Evolutionary conservation across 2,329 filamentous ascomycete species (phyloP).

Genomic region (Metarhizium sp.): DNA sequence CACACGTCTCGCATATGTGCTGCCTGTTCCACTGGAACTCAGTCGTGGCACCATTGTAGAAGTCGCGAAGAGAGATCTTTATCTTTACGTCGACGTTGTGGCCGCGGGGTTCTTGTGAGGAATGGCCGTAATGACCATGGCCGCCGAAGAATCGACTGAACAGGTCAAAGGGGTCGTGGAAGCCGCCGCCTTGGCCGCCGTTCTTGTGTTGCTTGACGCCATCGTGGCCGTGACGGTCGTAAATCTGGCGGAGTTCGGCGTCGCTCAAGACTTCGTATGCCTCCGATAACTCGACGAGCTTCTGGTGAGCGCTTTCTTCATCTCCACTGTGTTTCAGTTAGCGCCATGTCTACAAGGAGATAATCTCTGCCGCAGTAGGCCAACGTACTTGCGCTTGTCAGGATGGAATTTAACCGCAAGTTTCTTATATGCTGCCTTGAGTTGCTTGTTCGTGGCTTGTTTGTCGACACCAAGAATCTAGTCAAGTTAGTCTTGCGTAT

Average conservation of each 20-base stretch:
- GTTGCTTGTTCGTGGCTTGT: conserved; percentile 72
- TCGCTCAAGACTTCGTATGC: conserved; percentile 90
- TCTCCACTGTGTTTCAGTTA: conserved; percentile 49
- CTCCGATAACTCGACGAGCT: conserved; percentile 89
- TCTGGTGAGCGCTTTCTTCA: conserved; percentile 67
- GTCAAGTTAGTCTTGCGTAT: neutral
- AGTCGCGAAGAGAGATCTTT: conserved; percentile 71
- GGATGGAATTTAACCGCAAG: conserved; percentile 95
- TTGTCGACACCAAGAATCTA: conserved; percentile 74
- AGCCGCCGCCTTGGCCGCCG: conserved; percentile 38
- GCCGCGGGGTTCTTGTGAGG: conserved; percentile 65
- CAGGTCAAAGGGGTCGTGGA: conserved; percentile 87
- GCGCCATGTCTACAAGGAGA: neutral
- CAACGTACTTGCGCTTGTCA: conserved; percentile 87
- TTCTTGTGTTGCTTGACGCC: conserved; percentile 77
- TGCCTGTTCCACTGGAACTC: conserved; percentile 92
- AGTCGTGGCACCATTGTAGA: conserved; percentile 81
- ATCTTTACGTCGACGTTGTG: conserved; percentile 86
- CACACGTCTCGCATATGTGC: conserved; percentile 85
- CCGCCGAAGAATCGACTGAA: conserved; percentile 97
- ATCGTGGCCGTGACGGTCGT: conserved; percentile 90
- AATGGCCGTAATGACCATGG: conserved; percentile 70
- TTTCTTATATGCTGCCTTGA: conserved; percentile 87
- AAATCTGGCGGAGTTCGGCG: conserved; percentile 71
- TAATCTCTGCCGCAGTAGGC: neutral